Base-by-base conservation (phyloP, 2,329 filamentous ascomycete species). In the Chrysosporium queenslandicum region DNA sequence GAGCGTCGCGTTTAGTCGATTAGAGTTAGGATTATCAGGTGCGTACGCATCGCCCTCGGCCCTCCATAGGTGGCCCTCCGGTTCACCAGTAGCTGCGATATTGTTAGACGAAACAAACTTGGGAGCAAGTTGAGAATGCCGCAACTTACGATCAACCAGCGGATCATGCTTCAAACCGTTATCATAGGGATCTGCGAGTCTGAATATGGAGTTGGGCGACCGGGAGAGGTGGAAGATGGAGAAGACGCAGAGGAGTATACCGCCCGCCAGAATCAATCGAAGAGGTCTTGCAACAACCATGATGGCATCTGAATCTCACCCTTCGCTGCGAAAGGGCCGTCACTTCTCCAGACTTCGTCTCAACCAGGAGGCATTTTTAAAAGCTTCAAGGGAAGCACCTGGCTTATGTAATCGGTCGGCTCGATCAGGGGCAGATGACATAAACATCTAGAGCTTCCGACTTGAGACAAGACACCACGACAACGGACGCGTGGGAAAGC, bases 1-100 rank as follows among this genome's bases (percentile, higher is more conserved):
- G 53, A 98, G 77, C 3, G 92, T 97, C 54, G 92, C 92, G 68
- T 94, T 92, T 68, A 95, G 92, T 64, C 92, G 87, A 59, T 85
- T 82, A 49, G 85, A 86, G 56, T 88, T 80, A 48, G 79, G 74
- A 63, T 85, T 83, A 63, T 88, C 80, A 49, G 86, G 81, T 49
- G 81, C 80, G 69, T 97, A 97, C 63, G 85, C 84, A 59, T 86
- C 76, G 51, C 82, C 83, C 30, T 85, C 77, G 50, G 84, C 81
- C 68, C 87, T 81, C 63, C 79, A 81, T 59, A 97, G 74, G 12
- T 79, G 74, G 49, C 87, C 90, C 57, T 84, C 79, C 20, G 91
- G 91, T 68, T 97, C 91, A 58, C 81, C 82, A 30, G 87, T 92
- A 41, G 80, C 90, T 95, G 63, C 54, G 43, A 56, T 16, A 27